Evolutionary conservation across 2,329 filamentous ascomycete species (phyloP).

Genomic region (Aspergillus bombycis): DNA sequence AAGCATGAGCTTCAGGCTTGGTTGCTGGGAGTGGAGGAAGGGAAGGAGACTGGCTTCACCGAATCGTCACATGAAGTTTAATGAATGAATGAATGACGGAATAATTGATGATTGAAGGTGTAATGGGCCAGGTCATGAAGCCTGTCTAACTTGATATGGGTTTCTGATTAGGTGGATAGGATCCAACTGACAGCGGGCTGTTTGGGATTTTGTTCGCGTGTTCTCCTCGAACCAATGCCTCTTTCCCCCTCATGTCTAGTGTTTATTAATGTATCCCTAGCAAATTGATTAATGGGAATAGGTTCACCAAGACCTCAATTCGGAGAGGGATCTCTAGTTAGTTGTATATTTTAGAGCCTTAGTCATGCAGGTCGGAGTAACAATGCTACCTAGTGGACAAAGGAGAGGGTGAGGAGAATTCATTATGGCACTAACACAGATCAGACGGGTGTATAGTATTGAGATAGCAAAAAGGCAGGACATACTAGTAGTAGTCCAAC

Average conservation of each 20-base stretch:
- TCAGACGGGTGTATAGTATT: neutral
- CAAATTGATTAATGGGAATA: neutral
- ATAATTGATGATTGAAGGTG: neutral
- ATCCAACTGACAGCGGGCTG: neutral
- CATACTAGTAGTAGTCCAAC: neutral
- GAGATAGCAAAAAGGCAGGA: neutral
- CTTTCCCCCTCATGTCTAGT: neutral
- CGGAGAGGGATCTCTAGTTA: neutral
- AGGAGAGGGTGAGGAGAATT: neutral
- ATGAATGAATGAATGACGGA: neutral
- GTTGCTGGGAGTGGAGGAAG: slow-evolving; percentile 38
- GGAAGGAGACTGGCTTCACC: slow-evolving; percentile 61
- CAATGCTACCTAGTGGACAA: neutral
- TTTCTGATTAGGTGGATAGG: neutral
- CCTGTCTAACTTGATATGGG: neutral
- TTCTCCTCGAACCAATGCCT: no score
- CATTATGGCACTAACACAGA: neutral
- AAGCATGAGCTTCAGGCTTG: slow-evolving; percentile 59
- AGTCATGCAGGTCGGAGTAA: neutral
- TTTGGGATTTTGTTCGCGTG: neutral
- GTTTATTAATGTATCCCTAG: neutral
- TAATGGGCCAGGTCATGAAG: neutral
- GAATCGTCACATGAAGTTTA: slow-evolving; percentile 48
- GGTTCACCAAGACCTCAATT: neutral
- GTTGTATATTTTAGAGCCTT: neutral